Conservation (phyloP, 306 rosid genomes). For the Fragaria iinumae region DNA sequence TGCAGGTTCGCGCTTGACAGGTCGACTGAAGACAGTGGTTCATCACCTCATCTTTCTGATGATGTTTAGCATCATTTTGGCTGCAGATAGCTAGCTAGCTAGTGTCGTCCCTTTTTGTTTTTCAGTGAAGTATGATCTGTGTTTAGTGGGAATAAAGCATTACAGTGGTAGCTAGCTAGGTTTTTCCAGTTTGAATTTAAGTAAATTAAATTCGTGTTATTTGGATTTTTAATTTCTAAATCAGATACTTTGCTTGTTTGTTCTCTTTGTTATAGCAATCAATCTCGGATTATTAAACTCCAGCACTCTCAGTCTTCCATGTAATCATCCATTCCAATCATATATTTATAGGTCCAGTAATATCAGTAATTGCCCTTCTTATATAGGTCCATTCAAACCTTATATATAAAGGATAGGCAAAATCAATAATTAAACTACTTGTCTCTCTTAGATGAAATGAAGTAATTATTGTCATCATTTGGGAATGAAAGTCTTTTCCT, state of each 20-base stretch:
- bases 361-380: too few relatives aligned
- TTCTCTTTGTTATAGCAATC: not conserved
- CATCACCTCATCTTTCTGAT: not conserved
- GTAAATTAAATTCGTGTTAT: not conserved
- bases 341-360: too few relatives aligned
- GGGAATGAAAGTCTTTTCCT: too few relatives aligned
- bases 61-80: not conserved
- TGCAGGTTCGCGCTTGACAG: constrained; percentile 37
- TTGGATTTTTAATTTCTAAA: not conserved
- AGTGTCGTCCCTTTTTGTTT: not conserved
- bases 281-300: not conserved
- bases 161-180: not conserved
- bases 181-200: not conserved
- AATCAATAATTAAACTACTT: too few relatives aligned
- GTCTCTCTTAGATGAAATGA: too few relatives aligned
- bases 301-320: too few relatives aligned
- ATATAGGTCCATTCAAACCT: too few relatives aligned
- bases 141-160: not conserved
- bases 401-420: too few relatives aligned
- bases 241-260: not conserved
- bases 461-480: too few relatives aligned
- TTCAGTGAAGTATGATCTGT: not conserved
- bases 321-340: too few relatives aligned
- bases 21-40: constrained; percentile 11
- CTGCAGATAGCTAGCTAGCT: not conserved